Conservation (phyloP, 2,329 filamentous ascomycete genomes). For the Tolypocladium paradoxum region DNA sequence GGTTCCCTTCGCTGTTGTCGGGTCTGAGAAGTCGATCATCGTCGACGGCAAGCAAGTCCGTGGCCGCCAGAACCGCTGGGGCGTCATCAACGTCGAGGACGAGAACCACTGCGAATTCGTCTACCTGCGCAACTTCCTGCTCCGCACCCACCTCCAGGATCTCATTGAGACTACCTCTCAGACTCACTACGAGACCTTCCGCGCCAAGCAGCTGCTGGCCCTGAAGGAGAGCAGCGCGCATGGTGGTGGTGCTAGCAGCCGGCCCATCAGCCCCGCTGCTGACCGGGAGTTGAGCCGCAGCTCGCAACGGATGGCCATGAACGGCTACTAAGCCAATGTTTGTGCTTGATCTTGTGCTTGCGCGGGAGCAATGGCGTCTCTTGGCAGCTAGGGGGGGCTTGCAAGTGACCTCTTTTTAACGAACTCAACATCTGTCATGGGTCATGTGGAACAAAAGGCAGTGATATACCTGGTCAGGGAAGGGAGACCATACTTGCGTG, state of each 20-base stretch:
- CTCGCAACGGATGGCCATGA: slow-evolving; percentile 97
- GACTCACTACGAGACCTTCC: slow-evolving; percentile 99
- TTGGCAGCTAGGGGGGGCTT: slow-evolving; percentile 12
- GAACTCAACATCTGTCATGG: slow-evolving; percentile 20
- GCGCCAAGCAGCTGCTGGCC: slow-evolving; percentile 94
- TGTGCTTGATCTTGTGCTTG: slow-evolving; percentile 18
- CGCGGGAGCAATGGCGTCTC: slow-evolving; percentile 23
- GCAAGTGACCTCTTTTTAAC: slow-evolving; percentile 13
- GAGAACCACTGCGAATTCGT: slow-evolving; percentile 99
- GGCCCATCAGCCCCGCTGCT: slow-evolving; percentile 90
- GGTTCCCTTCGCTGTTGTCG: slow-evolving; percentile 94
- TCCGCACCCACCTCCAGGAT: slow-evolving; percentile 95
- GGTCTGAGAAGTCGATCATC: slow-evolving; percentile 95
- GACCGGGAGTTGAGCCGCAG: slow-evolving; percentile 93
- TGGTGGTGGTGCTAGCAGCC: slow-evolving; percentile 59
- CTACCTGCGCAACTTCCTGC: slow-evolving; percentile 96
- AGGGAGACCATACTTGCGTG: slow-evolving; percentile 7
- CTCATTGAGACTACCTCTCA: slow-evolving; percentile 98
- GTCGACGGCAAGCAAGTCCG: slow-evolving; percentile 96
- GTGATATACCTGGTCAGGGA: slow-evolving; percentile 12
- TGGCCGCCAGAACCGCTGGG: slow-evolving; percentile 97
- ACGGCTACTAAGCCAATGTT: slow-evolving; percentile 66
- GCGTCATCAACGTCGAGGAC: slow-evolving; percentile 98
- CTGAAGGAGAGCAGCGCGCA: slow-evolving; percentile 96
- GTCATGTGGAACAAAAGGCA: slow-evolving; percentile 17